These are phyloP conservation scores for Adansonia rubrostipa DNA, from an alignment of 441 rosid genomes.

Conservation along the genomic window DNA sequence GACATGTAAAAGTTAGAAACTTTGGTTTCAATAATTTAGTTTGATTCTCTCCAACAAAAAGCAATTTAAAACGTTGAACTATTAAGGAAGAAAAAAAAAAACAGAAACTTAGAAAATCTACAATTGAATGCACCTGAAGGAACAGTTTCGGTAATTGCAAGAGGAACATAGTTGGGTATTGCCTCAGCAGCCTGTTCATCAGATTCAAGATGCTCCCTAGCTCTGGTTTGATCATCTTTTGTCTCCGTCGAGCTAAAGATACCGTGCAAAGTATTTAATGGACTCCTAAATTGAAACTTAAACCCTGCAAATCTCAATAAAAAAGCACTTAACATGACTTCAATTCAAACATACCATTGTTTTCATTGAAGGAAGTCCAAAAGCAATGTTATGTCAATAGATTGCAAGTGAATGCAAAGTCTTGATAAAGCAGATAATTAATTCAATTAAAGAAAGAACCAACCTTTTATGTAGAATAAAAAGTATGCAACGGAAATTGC, in stretches of 20 bases:
- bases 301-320: slow-evolving; percentile 51
- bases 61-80: background rate
- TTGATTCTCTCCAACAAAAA: background rate
- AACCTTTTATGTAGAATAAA: slow-evolving; percentile 62
- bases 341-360: background rate
- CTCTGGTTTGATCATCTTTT: slow-evolving; percentile 26
- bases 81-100: background rate
- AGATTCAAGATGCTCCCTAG: slow-evolving; percentile 18
- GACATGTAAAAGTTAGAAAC: background rate
- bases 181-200: slow-evolving; percentile 46
- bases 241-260: slow-evolving; percentile 34
- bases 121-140: slow-evolving; percentile 38
- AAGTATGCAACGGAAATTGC: slow-evolving; percentile 60
- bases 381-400: background rate
- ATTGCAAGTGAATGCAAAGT: background rate
- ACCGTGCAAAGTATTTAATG: slow-evolving; percentile 33
- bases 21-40: background rate
- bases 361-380: slow-evolving; percentile 2
- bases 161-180: slow-evolving; percentile 26
- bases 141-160: slow-evolving; percentile 34
- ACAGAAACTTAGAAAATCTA: background rate
- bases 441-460: background rate
- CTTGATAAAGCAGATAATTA: background rate
- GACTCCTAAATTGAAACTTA: slow-evolving; percentile 42
- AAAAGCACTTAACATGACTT: slow-evolving; percentile 22